Base-by-base conservation (phyloP, 2,329 filamentous ascomycete genomes). In the Blastomyces emzantsi region DNA sequence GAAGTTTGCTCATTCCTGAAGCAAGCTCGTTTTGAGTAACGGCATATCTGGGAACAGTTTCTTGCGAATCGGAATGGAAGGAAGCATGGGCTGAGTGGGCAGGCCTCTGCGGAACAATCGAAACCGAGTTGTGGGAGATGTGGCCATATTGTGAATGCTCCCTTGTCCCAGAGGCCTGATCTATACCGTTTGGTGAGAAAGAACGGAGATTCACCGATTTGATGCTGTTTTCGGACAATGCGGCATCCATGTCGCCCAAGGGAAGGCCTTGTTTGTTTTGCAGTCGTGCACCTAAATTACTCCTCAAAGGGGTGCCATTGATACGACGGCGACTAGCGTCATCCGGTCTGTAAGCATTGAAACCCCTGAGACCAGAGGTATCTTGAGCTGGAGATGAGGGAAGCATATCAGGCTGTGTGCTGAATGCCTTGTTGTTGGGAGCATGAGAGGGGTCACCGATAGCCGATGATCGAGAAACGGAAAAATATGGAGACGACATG, bases 401-500 rank as follows among this genome's bases (percentile, higher is more conserved):
- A 19, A 64, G 58, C 19, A 57, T 41, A 22, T 64, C 63, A 30
- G 65, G 43, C 13, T 65, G 63, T 11, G 73, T 72, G 6, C 78
- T 63, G 64, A 75, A 77, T 19, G 69, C 63, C 54, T 73, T 73
- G 47, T 77, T 73, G 25, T 66, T 61, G 2, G 69, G 72, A 59
- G 67, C 66, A 43, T 72, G 64, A 39, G 69, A 67, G 41, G 71
- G 74, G 64, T 79, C 78, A n/a, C 77, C 78, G 47, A 83, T 79
- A 39, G 78, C 75, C 52, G 78, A 71, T 1, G 71, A 68, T n/a
- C 80, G 79, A 1, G 78, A 71, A 45, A 79, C 67, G 1, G 79
- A 70, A 67, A 81, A 84, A 68, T 81, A 80, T 47, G 79, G 71
- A 39, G 77, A 73, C 66, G 76, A 73, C 64, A 77, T 80, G 54